Evolutionary conservation across 345 rosid genomes (phyloP).

Genomic region (Eutrema heterophyllum): DNA sequence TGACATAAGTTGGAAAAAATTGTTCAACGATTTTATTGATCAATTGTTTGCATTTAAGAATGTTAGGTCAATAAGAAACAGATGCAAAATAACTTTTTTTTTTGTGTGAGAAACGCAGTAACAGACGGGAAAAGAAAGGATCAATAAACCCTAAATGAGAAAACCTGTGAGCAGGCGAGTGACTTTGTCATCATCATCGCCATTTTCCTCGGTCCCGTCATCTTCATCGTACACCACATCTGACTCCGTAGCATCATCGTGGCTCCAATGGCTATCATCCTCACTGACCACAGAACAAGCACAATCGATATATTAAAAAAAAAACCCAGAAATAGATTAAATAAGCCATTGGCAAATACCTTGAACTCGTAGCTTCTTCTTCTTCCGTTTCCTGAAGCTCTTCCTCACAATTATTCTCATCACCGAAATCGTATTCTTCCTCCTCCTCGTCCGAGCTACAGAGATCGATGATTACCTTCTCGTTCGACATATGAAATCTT

Average conservation of each 20-base stretch:
- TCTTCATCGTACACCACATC: conserved; percentile 6
- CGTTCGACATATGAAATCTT: not conserved
- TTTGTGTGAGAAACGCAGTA: not conserved
- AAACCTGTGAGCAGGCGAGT: conserved; percentile 42
- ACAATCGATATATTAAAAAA: not conserved
- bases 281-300: conserved; percentile 9
- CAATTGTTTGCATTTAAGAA: not conserved
- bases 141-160: not conserved
- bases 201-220: not conserved
- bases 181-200: conserved; percentile 20
- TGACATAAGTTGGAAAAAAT: not conserved
- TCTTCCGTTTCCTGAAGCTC: not conserved
- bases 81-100: no score
- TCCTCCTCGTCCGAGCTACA: conserved; percentile 32
- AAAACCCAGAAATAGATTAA: not conserved
- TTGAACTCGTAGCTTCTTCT: conserved; percentile 11
- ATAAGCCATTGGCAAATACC: not conserved
- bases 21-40: no score
- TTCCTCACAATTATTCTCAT: conserved; percentile 8
- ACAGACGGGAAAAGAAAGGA: not conserved
- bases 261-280: conserved; percentile 20
- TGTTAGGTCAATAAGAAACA: not conserved
- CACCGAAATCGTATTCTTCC: conserved; percentile 3
- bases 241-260: conserved; percentile 2
- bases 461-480: conserved; percentile 17